phyloP scores from a whole-genome alignment of 177 flowering plant genomes.

The Vitis hybrid region DNA sequence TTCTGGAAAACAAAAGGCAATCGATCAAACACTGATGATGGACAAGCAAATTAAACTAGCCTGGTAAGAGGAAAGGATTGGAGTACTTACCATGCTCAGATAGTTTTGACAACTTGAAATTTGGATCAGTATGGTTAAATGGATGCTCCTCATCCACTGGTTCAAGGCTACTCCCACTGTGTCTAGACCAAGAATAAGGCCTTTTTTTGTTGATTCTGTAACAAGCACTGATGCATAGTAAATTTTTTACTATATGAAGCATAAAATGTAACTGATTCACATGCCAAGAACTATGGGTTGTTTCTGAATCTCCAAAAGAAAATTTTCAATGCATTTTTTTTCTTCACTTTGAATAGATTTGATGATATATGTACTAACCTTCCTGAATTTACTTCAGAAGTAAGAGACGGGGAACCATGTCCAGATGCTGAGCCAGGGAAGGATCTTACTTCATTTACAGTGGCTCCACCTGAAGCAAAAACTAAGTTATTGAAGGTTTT shows the following conservation, averaged over 20 bases:
- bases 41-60: not conserved
- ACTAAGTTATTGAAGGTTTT: not conserved
- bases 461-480: constrained; percentile 9
- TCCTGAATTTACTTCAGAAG: constrained; percentile 44
- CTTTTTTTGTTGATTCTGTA: constrained; percentile 55
- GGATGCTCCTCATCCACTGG: constrained; percentile 69
- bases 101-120: constrained; percentile 51
- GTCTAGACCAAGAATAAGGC: constrained; percentile 49
- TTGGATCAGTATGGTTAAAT: constrained; percentile 40
- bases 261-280: not conserved
- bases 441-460: constrained; percentile 51
- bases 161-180: constrained; percentile 54
- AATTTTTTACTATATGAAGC: not conserved
- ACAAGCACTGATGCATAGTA: not conserved
- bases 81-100: constrained; percentile 49
- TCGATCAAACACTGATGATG: not conserved
- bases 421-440: constrained; percentile 64
- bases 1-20: constrained; percentile 36
- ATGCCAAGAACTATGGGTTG: not conserved
- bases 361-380: constrained; percentile 39
- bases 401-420: constrained; percentile 30
- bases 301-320: no score
- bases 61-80: not conserved
- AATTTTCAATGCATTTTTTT: no score
- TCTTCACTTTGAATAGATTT: no score